Conservation (phyloP, 495 filamentous ascomycete species). For the Penicillium atrosanguineum region DNA sequence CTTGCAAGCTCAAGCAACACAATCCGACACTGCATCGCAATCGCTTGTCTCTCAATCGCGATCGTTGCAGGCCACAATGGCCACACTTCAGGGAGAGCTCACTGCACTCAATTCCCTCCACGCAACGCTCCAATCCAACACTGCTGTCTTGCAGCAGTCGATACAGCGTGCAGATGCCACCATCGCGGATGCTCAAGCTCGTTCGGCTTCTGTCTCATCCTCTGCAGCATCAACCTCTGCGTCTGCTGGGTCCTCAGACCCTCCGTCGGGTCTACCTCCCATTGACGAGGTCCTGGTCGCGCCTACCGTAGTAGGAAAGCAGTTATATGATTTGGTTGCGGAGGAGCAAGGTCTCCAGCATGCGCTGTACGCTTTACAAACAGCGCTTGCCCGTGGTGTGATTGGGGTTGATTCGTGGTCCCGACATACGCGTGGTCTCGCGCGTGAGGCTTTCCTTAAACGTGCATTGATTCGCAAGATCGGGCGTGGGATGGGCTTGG, state of each 20-base stretch:
- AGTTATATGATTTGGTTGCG: constrained; percentile 82
- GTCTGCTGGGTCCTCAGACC: constrained; percentile 6
- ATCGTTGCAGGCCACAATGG: constrained; percentile 67
- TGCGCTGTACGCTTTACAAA: constrained; percentile 78
- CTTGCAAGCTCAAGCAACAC: constrained; percentile 58
- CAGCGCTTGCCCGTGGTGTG: constrained; percentile 77
- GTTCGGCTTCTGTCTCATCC: constrained; percentile 39
- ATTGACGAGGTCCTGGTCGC: constrained; percentile 93
- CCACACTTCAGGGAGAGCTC: constrained; percentile 68
- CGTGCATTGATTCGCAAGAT: constrained; percentile 90
- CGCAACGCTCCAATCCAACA: constrained; percentile 70
- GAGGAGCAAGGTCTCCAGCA: constrained; percentile 84
- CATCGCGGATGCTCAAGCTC: constrained; percentile 59
- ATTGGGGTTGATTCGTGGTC: constrained; percentile 81
- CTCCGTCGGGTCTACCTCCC: constrained; percentile 49
- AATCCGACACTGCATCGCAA: constrained; percentile 66
- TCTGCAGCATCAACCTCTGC: constrained; percentile 18
- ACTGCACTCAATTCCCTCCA: constrained; percentile 66
- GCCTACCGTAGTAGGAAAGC: constrained; percentile 85
- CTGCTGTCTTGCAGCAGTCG: constrained; percentile 68
- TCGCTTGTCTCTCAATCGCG: constrained; percentile 76
- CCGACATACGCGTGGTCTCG: constrained; percentile 73
- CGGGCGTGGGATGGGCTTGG: constrained; percentile 75
- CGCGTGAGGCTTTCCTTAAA: constrained; percentile 86
- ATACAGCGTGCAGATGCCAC: constrained; percentile 77